phyloP scores from a whole-genome alignment of 192 early-diverging fungal species.

The Backusella tarrabulga region DNA sequence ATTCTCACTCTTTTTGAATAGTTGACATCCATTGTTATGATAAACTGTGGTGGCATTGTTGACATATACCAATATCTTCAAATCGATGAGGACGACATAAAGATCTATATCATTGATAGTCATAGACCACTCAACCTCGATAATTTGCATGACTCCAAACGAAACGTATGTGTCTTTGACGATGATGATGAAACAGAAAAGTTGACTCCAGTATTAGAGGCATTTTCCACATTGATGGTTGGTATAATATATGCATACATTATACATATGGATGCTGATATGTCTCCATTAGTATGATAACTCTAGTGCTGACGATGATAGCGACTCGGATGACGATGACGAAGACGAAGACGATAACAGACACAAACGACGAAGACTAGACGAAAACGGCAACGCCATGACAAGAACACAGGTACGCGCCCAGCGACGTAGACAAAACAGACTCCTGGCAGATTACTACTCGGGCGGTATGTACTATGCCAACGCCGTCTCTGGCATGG shows the following conservation, averaged over 20 bases:
- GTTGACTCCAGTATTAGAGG: constrained; percentile 62
- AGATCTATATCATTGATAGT: constrained; percentile 81
- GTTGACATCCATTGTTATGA: constrained; percentile 73
- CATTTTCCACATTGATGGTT: constrained; percentile 69
- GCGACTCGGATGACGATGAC: constrained; percentile 34
- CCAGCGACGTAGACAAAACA: constrained; percentile 3
- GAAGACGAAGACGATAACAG: constrained; percentile 31
- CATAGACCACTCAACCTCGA: constrained; percentile 87
- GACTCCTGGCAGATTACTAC: constrained; percentile 74
- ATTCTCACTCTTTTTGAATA: constrained; percentile 9
- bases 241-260: background rate
- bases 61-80: constrained; percentile 65
- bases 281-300: background rate
- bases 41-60: constrained; percentile 86
- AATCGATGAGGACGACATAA: constrained; percentile 46
- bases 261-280: background rate
- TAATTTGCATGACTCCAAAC: constrained; percentile 71
- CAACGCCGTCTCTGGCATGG: constrained; percentile 65
- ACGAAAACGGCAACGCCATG: constrained; percentile 27
- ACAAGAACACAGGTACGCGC: background rate
- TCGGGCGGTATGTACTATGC: constrained; percentile 76
- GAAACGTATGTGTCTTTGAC: constrained; percentile 79
- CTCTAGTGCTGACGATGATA: constrained; percentile 25
- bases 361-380: constrained; percentile 35
- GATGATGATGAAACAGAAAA: constrained; percentile 78